These are phyloP conservation scores for Suhomyces pyralidae DNA, from an alignment of 805 yeast genomes.

Conservation along the genomic window DNA sequence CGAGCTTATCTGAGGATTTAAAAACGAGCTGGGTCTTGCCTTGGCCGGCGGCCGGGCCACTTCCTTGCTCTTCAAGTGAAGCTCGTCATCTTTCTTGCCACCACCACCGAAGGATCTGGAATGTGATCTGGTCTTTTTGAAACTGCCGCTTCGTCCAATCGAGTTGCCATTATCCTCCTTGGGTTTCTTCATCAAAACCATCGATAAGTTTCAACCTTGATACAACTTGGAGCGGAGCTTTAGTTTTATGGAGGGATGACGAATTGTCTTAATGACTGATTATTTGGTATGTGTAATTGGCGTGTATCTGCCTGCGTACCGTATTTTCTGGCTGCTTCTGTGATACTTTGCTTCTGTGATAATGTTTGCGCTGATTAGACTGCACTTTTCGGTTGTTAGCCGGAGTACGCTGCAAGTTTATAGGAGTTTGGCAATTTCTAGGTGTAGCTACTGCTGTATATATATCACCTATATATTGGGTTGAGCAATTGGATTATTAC, in stretches of 20 bases:
- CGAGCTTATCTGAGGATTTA: not conserved
- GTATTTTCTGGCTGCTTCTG: not conserved
- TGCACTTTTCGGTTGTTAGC: not conserved
- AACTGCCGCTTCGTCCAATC: not conserved
- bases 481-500: not conserved
- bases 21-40: not conserved
- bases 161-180: not conserved
- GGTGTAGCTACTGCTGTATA: not conserved
- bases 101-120: not conserved
- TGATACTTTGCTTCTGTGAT: not conserved
- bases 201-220: no score
- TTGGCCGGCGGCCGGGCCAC: not conserved
- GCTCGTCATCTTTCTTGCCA: not conserved
- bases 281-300: no score
- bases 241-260: no score
- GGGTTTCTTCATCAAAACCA: not conserved
- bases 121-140: not conserved
- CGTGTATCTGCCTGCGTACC: not conserved
- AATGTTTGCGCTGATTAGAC: not conserved
- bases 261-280: no score
- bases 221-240: no score
- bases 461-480: not conserved
- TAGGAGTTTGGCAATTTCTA: no score
- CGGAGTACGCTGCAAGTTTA: no score
- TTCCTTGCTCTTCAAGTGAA: not conserved